These are phyloP conservation scores for Clathrospora elynae DNA, from an alignment of 2,329 filamentous ascomycete species.

Conservation along the genomic window DNA sequence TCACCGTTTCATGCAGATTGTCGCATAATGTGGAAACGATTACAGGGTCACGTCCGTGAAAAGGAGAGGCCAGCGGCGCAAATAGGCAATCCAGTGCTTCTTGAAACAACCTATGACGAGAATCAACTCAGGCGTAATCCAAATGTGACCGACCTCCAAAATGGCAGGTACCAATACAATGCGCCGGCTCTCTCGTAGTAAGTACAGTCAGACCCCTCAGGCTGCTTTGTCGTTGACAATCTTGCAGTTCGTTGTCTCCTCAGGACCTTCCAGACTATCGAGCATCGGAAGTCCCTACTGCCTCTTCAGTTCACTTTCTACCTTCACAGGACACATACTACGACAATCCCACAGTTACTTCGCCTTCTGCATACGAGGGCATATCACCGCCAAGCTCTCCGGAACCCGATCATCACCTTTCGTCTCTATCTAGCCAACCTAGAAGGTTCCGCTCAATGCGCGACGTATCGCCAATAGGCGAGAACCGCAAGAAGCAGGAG, in stretches of 20 bases:
- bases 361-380: conserved; percentile 40
- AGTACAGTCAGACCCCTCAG: conserved; percentile 19
- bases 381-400: conserved; percentile 48
- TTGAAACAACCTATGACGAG: conserved; percentile 54
- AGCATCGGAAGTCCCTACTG: conserved; percentile 37
- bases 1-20: conserved; percentile 31
- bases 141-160: conserved; percentile 37
- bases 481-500: conserved; percentile 31
- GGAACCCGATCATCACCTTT: conserved; percentile 38
- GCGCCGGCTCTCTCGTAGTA: conserved; percentile 30
- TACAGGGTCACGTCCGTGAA: conserved; percentile 52
- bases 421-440: conserved; percentile 24
- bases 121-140: conserved; percentile 49
- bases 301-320: conserved; percentile 67
- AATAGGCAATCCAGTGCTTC: conserved; percentile 53
- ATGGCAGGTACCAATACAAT: conserved; percentile 37
- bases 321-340: conserved; percentile 51
- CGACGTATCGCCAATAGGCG: conserved; percentile 50
- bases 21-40: conserved; percentile 59
- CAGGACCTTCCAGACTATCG: conserved; percentile 30
- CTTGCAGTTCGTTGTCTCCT: conserved; percentile 31
- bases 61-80: conserved; percentile 48
- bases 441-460: conserved; percentile 43
- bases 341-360: conserved; percentile 24
- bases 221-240: conserved; percentile 4